These are phyloP conservation scores for Colletotrichum sp. DNA, from an alignment of 2,329 filamentous ascomycete genomes.

Conservation along the genomic window DNA sequence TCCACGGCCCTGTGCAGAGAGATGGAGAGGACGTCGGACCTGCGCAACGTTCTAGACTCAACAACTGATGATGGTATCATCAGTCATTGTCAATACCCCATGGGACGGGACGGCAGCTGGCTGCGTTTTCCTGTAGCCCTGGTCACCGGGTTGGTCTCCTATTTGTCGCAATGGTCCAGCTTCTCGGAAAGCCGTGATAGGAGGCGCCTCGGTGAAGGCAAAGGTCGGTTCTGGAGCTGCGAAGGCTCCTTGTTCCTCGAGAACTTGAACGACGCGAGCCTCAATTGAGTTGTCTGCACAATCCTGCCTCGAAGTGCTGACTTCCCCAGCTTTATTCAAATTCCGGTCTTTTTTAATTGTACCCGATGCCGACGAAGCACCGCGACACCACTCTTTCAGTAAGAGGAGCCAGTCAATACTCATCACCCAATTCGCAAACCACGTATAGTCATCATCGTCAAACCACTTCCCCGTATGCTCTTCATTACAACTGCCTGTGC, in stretches of 20 bases:
- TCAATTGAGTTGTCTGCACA: not conserved
- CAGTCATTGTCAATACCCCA: not conserved
- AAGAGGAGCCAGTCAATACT: not conserved
- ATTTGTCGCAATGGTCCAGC: not conserved
- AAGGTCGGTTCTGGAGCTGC: not conserved
- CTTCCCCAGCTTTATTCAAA: not conserved
- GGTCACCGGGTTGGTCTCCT: not conserved
- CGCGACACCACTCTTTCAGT: not conserved
- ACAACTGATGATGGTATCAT: not conserved
- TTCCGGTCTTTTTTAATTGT: not conserved
- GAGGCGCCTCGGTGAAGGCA: not conserved
- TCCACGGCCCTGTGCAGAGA: not conserved
- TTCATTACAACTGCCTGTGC: not conserved
- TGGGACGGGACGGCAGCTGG: not conserved
- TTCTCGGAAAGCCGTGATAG: not conserved
- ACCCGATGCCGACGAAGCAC: not conserved
- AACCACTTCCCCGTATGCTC: not conserved
- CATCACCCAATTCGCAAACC: not conserved
- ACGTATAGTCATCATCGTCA: not conserved
- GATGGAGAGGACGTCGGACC: not conserved
- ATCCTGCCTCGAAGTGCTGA: not conserved
- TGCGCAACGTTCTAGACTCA: not conserved
- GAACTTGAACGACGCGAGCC: not conserved
- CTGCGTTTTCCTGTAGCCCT: not conserved
- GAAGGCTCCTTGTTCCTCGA: not conserved